These are phyloP conservation scores for Trichophyton simii DNA, from an alignment of 2,329 filamentous ascomycete genomes.

Conservation along the genomic window DNA sequence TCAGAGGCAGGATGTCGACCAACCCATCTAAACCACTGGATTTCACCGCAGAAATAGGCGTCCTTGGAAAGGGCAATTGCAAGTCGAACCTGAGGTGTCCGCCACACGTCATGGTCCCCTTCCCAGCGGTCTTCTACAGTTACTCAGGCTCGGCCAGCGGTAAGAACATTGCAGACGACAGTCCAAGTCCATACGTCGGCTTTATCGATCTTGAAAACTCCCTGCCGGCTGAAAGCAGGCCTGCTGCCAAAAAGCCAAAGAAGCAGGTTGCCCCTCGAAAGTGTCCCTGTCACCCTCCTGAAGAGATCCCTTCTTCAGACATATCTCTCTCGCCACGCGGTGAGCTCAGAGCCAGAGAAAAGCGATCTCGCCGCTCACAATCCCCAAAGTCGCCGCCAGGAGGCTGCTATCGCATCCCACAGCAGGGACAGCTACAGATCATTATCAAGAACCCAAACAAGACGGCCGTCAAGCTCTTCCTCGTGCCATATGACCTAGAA, in stretches of 20 bases:
- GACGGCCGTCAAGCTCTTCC: constrained; percentile 89
- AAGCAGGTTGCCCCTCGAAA: constrained; percentile 22
- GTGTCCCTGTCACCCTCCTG: constrained; percentile 9
- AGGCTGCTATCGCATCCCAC: constrained; percentile 85
- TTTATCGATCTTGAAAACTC: constrained; percentile 81
- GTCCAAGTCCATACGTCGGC: constrained; percentile 90
- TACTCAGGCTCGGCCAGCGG: constrained; percentile 59
- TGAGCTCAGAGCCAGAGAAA: constrained; percentile 39
- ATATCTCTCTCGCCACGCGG: constrained; percentile 18
- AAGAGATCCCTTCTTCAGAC: constrained; percentile 6
- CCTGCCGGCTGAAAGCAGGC: constrained; percentile 41
- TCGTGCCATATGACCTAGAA: constrained; percentile 80
- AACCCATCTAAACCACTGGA: constrained; percentile 84
- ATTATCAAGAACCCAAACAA: constrained; percentile 98
- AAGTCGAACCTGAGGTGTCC: constrained; percentile 76
- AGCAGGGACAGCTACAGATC: constrained; percentile 88
- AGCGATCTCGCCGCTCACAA: constrained; percentile 47
- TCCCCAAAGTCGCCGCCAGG: constrained; percentile 61
- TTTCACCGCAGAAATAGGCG: constrained; percentile 90
- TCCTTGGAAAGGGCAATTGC: constrained; percentile 78
- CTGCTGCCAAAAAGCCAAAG: constrained; percentile 27
- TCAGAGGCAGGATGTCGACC: constrained; percentile 92
- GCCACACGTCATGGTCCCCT: constrained; percentile 76
- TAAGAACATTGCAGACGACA: constrained; percentile 58
- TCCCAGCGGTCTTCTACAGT: constrained; percentile 92